These are phyloP conservation scores for Podaxis sp. DNA, from an alignment of 768 basidiomycete genomes.

Conservation along the genomic window DNA sequence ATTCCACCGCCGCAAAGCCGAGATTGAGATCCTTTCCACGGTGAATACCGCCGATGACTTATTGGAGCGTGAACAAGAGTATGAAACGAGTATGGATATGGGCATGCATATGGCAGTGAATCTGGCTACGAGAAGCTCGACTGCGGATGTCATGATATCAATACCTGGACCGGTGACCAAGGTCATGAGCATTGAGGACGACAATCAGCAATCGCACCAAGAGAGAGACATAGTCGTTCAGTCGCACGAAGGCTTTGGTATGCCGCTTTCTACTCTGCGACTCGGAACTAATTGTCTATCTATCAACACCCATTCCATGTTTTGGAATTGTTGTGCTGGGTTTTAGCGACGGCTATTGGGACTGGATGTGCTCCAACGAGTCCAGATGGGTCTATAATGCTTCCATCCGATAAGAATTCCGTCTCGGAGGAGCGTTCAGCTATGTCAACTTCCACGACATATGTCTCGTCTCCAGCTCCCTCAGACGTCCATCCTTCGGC, in stretches of 20 bases:
- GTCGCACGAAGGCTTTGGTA: slow-evolving; percentile 5
- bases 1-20: slow-evolving; percentile 83
- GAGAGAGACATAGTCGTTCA: neutral
- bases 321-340: neutral
- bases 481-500: too few relatives aligned
- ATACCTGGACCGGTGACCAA: neutral
- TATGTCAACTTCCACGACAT: too few relatives aligned
- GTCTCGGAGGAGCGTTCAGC: too few relatives aligned
- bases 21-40: slow-evolving; percentile 72
- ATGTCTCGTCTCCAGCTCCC: too few relatives aligned
- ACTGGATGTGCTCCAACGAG: too few relatives aligned
- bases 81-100: neutral
- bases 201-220: neutral
- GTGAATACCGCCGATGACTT: neutral
- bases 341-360: neutral
- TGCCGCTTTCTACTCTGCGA: neutral
- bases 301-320: neutral
- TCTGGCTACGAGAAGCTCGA: neutral
- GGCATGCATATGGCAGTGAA: neutral
- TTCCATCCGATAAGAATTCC: too few relatives aligned
- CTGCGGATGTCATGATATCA: neutral
- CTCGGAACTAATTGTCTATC: neutral
- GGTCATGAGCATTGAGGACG: neutral
- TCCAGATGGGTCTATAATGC: too few relatives aligned
- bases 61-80: neutral